Evolutionary conservation across 345 rosid species (phyloP).

Genomic region (Geranium rotundifolium): DNA sequence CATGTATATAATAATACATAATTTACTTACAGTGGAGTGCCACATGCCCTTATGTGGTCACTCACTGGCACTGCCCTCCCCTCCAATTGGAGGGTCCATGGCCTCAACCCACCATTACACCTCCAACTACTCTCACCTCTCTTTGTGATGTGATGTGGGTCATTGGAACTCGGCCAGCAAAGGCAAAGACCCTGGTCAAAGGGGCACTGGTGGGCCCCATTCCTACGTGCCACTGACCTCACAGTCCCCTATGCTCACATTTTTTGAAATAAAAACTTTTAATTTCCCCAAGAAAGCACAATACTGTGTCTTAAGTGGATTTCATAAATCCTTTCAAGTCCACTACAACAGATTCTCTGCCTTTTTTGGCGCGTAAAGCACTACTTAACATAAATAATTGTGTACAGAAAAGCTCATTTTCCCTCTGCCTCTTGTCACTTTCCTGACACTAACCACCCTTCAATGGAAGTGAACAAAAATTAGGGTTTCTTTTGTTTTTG

Average conservation of each 20-base stretch:
- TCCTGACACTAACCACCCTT: too few species aligned
- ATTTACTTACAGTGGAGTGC: too few species aligned
- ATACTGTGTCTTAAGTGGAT: conserved; percentile 17
- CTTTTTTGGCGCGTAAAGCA: conserved; percentile 51
- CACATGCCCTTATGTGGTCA: too few species aligned
- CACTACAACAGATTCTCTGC: conserved; percentile 18
- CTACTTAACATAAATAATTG: conserved; percentile 10
- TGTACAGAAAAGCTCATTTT: conserved; percentile 14
- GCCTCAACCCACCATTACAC: conserved; percentile 10
- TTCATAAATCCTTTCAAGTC: conserved; percentile 44
- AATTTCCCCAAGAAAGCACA: too few species aligned
- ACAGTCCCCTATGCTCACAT: background rate
- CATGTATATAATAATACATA: too few species aligned
- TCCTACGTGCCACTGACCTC: conserved; percentile 15
- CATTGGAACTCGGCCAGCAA: conserved; percentile 7
- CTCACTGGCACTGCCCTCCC: too few species aligned
- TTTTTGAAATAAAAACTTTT: too few species aligned
- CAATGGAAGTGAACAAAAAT: background rate
- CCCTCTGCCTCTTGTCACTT: conserved; percentile 19
- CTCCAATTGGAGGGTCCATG: too few species aligned
- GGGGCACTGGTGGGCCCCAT: background rate
- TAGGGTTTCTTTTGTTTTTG: background rate
- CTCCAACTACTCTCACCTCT: conserved; percentile 3
- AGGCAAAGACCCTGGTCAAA: too few species aligned
- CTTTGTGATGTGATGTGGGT: conserved; percentile 9